Conservation (phyloP, 1,284 basidiomycete species). For the Xerocomus amazonicus region DNA sequence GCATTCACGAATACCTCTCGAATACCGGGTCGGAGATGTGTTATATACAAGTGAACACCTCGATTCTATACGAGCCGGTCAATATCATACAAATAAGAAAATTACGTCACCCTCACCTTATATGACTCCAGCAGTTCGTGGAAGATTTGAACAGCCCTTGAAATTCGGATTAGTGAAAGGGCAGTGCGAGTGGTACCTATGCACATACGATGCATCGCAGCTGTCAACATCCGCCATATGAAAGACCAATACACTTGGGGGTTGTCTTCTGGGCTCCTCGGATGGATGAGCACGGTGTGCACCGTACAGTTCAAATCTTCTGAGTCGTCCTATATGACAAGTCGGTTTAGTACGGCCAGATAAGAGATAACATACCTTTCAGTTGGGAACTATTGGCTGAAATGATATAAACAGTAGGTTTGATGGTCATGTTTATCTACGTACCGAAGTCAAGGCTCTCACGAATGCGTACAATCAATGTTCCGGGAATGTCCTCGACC, state of each 20-base stretch:
- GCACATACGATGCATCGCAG: conserved; percentile 79
- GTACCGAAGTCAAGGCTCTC: conserved; percentile 70
- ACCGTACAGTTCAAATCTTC: conserved; percentile 81
- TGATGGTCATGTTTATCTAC: conserved; percentile 4
- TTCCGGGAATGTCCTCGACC: conserved; percentile 64
- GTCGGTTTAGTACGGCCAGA: conserved; percentile 13
- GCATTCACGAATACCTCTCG: conserved; percentile 62
- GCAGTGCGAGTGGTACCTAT: not conserved
- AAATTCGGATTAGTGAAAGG: not conserved
- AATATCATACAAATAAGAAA: not conserved
- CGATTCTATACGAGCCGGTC: conserved; percentile 45
- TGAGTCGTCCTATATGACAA: conserved; percentile 59
- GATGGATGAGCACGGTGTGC: conserved; percentile 77
- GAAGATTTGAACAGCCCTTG: conserved; percentile 81
- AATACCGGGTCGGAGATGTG: conserved; percentile 64
- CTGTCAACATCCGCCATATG: conserved; percentile 85
- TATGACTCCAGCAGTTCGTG: conserved; percentile 79
- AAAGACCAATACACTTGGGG: conserved; percentile 79
- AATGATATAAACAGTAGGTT: conserved; percentile 4
- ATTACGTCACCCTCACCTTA: conserved; percentile 40
- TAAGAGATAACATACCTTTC: conserved; percentile 40
- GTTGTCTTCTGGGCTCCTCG: conserved; percentile 73
- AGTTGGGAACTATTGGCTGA: conserved; percentile 86
- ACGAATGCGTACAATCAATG: conserved; percentile 66
- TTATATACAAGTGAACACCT: conserved; percentile 73